phyloP scores from a whole-genome alignment of 2,329 filamentous ascomycete genomes.

The Paecilomyces dactylethromorphus region DNA sequence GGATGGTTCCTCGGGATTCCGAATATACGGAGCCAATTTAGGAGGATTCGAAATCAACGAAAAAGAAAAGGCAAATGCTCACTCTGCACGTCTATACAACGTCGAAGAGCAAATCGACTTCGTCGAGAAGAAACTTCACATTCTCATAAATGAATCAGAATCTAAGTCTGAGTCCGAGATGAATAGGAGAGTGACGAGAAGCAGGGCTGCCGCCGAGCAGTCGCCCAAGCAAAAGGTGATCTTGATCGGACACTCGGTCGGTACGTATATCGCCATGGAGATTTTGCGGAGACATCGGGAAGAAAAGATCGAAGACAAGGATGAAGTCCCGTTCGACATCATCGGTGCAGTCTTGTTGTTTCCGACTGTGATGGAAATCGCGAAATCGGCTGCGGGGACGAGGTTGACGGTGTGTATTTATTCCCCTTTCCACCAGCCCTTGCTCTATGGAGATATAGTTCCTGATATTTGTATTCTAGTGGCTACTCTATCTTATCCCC shows the following conservation, averaged over 20 bases:
- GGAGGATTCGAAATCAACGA: conserved; percentile 25
- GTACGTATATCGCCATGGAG: conserved; percentile 65
- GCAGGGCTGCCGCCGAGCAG: background rate
- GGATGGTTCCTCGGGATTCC: conserved; percentile 8
- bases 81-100: conserved; percentile 18
- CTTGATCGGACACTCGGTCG: conserved; percentile 68
- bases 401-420: conserved; percentile 38
- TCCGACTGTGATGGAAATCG: conserved; percentile 68
- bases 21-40: conserved; percentile 29
- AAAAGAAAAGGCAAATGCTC: background rate
- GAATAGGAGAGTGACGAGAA: background rate
- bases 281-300: conserved; percentile 53
- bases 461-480: conserved; percentile 10
- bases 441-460: background rate
- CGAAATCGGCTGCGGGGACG: conserved; percentile 53
- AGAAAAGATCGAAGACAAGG: conserved; percentile 24
- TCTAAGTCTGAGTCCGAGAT: background rate
- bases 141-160: conserved; percentile 22
- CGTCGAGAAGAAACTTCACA: conserved; percentile 37
- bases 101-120: conserved; percentile 47
- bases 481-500: conserved; percentile 27
- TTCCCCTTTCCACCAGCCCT: background rate
- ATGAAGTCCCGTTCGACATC: conserved; percentile 27
- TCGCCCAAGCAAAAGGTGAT: conserved; percentile 42
- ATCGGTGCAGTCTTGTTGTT: conserved; percentile 60